phyloP scores from a whole-genome alignment of 495 filamentous ascomycete species.

The Penicillium angulare region DNA sequence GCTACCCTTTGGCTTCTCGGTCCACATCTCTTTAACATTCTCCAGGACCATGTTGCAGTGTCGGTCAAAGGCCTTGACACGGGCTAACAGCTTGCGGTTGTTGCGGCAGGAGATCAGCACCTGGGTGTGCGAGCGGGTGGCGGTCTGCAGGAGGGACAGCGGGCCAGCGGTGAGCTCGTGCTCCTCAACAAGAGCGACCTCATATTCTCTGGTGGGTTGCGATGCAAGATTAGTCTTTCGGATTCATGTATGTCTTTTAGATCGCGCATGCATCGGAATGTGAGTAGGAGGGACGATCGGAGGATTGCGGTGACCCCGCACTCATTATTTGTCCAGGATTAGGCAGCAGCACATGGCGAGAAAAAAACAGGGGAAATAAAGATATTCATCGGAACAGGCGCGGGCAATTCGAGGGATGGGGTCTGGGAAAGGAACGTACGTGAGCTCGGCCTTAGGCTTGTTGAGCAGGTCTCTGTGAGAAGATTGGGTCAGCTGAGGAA shows the following conservation, averaged over 20 bases:
- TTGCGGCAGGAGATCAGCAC: constrained; percentile 89
- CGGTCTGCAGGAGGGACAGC: constrained; percentile 89
- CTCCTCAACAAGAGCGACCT: constrained; percentile 82
- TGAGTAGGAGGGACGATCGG: constrained; percentile 9
- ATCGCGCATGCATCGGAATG: constrained; percentile 25
- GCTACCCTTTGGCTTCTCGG: constrained; percentile 85
- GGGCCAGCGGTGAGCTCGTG: constrained; percentile 86
- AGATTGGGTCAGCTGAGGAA: constrained; percentile 11
- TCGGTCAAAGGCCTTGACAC: constrained; percentile 85
- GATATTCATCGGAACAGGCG: constrained; percentile 3
- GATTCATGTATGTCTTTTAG: constrained; percentile 12
- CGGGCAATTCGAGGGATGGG: constrained; percentile 5
- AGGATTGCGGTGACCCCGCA: constrained; percentile 15
- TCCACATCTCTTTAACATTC: constrained; percentile 99
- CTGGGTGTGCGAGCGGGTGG: constrained; percentile 81
- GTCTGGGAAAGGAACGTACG: constrained; percentile 52
- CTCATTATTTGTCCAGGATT: not conserved
- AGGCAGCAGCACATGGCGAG: constrained; percentile 6
- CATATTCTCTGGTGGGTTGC: constrained; percentile 66
- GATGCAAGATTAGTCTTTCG: constrained; percentile 24
- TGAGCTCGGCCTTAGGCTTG: constrained; percentile 78
- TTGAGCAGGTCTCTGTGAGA: constrained; percentile 67
- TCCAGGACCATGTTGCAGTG: constrained; percentile 98
- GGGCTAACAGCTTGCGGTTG: constrained; percentile 79
- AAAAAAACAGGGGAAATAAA: not conserved